Conservation (phyloP, 1,284 basidiomycete species). For the Tilletiopsis washingtonensis region DNA sequence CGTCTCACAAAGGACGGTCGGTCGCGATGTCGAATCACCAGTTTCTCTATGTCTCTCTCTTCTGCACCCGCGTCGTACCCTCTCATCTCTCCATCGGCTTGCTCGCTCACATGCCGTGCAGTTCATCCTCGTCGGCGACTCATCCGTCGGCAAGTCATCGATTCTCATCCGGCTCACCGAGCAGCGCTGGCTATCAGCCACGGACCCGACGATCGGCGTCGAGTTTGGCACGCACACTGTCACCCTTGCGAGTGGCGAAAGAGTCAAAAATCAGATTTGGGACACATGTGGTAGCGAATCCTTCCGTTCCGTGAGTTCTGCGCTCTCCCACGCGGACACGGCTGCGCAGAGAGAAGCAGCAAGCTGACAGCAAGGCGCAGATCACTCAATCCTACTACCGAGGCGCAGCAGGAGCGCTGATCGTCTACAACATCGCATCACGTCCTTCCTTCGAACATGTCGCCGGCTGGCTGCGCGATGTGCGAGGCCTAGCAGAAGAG, state of each 20-base stretch:
- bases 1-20: too few species aligned
- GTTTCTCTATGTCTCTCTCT: too few species aligned
- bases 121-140: slow-evolving; percentile 15
- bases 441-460: slow-evolving; percentile 30
- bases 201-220: slow-evolving; percentile 43
- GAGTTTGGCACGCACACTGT: slow-evolving; percentile 43
- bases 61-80: too few species aligned
- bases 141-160: slow-evolving; percentile 42
- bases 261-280: slow-evolving; percentile 43
- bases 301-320: slow-evolving; percentile 25
- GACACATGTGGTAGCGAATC: slow-evolving; percentile 42
- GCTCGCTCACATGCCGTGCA: too few species aligned
- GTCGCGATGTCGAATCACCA: too few species aligned
- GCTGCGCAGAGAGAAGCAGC: too few species aligned
- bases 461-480: slow-evolving; percentile 35
- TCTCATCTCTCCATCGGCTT: too few species aligned
- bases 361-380: too few species aligned
- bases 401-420: slow-evolving; percentile 39
- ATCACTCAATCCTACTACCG: slow-evolving; percentile 43
- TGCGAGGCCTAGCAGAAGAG: slow-evolving; percentile 39
- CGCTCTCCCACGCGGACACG: too few species aligned
- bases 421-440: slow-evolving; percentile 41
- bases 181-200: slow-evolving; percentile 35
- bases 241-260: slow-evolving; percentile 33
- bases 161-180: slow-evolving; percentile 41